Base-by-base conservation (phyloP, 495 filamentous ascomycete species). In the Aspergillus sclerotiicarbonarius region DNA sequence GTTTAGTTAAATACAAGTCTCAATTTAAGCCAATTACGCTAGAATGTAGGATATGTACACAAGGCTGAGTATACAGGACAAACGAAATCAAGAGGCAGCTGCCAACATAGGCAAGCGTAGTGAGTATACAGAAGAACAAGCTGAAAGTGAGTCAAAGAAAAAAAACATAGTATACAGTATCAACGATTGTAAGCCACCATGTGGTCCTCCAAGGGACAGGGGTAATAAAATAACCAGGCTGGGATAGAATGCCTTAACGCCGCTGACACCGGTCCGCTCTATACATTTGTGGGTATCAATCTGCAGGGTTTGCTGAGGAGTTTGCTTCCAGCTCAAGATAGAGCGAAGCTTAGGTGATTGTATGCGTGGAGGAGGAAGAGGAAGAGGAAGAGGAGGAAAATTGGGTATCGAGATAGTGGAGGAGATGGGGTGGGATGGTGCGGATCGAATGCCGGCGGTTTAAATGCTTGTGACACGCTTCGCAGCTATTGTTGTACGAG, bases 401-500 rank as follows among this genome's bases (percentile, higher is more conserved):
- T 47, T 54, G 41, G 33, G 20, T 51, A 35, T 58, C 20, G 33
- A 19, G 12, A 32, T 52, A 16, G 39, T 19, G 25, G 20, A 49
- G 31, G 25, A 64, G 37, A 53, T 2, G 57, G 21, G 52, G 39
- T 57, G 44, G 54, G 18, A 37, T 33, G 16, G 15, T 30, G n/a
- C 25, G n/a, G 16, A 18, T n/a, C 1, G 9, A 20, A 47, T 19
- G 25, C 48, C 35, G 10, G 39, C 21, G 33, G 13, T 57, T 73
- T 58, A 77, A 37, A 82, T 71, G 58, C 74, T 81, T 19, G 80
- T 82, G 37, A 84, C 71, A 51, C 81, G 66, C 63, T 78, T 78
- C 12, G 72, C 79, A 41, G 69, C 51, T 6, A 12, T 25, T 18
- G 54, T 25, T 15, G 57, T 52, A 43, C 70, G 75, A 41, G 89